These are phyloP conservation scores for Euphrasia arctica DNA, from an alignment of 305 asterid species.

Conservation along the genomic window DNA sequence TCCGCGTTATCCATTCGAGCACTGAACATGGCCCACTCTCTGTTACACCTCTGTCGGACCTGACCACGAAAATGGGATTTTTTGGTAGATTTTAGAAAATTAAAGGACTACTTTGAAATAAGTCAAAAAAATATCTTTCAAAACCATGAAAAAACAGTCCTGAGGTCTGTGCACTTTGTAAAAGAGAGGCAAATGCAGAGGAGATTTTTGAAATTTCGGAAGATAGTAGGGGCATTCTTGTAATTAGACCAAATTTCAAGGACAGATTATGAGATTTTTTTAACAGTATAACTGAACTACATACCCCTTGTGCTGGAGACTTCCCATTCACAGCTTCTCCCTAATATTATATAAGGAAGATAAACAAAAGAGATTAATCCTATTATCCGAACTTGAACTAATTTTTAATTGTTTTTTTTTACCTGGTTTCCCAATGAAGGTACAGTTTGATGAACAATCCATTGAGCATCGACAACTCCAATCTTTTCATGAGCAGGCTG, in stretches of 20 bases:
- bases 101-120: neutral
- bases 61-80: constrained; percentile 19
- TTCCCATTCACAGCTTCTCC: constrained; percentile 41
- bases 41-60: constrained; percentile 69
- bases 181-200: neutral
- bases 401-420: neutral
- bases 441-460: constrained; percentile 51
- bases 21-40: constrained; percentile 69
- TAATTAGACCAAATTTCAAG: neutral
- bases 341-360: constrained; percentile 20
- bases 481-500: constrained; percentile 64
- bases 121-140: neutral
- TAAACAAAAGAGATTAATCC: neutral
- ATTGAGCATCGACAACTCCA: constrained; percentile 63
- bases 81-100: neutral
- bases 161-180: neutral
- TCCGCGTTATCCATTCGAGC: constrained; percentile 52
- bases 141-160: neutral
- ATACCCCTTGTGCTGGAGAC: constrained; percentile 59
- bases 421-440: constrained; percentile 61
- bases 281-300: constrained; percentile 7
- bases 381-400: neutral
- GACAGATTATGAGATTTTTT: neutral
- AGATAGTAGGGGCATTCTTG: neutral
- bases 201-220: neutral